Evolutionary conservation across 1,284 basidiomycete genomes (phyloP).

Genomic region (Tremellales sp.): DNA sequence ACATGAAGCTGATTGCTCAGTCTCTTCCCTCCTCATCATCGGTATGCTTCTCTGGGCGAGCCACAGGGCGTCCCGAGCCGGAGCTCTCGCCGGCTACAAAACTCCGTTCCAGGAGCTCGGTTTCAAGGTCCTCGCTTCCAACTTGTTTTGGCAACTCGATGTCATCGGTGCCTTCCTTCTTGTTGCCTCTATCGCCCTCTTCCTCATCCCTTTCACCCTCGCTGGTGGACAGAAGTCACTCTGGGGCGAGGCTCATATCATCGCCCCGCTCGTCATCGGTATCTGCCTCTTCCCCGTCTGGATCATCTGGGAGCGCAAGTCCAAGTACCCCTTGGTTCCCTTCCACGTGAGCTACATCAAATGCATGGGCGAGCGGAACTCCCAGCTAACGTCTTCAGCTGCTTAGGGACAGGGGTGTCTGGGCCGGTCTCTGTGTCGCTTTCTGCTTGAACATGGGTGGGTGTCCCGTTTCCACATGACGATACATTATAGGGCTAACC

Average conservation of each 20-base stretch:
- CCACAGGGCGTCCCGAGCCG: background rate
- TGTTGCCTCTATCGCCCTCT: conserved; percentile 41
- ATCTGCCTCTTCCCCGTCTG: conserved; percentile 28
- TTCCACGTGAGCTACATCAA: conserved; percentile 16
- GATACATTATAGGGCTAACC: background rate
- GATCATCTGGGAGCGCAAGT: conserved; percentile 46
- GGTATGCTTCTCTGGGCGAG: conserved; percentile 43
- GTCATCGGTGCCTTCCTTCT: conserved; percentile 46
- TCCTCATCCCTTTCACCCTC: conserved; percentile 48
- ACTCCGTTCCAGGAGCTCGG: conserved; percentile 33
- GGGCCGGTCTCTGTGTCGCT: conserved; percentile 45
- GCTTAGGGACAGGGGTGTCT: conserved; percentile 44
- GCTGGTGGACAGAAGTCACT: conserved; percentile 34
- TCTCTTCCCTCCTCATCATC: conserved; percentile 46
- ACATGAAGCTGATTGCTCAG: too few species aligned
- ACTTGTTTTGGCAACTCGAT: conserved; percentile 49
- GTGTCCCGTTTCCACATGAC: background rate
- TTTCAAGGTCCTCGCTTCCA: conserved; percentile 34
- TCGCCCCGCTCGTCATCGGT: conserved; percentile 48
- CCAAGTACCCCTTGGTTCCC: conserved; percentile 45
- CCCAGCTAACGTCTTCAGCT: conserved; percentile 10
- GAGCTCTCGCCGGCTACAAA: conserved; percentile 26
- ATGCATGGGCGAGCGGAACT: too few species aligned
- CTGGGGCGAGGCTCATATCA: conserved; percentile 44
- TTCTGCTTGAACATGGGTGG: conserved; percentile 38